These are phyloP conservation scores for Phaeosphaeria sp. DNA, from an alignment of 2,329 filamentous ascomycete genomes.

Conservation along the genomic window DNA sequence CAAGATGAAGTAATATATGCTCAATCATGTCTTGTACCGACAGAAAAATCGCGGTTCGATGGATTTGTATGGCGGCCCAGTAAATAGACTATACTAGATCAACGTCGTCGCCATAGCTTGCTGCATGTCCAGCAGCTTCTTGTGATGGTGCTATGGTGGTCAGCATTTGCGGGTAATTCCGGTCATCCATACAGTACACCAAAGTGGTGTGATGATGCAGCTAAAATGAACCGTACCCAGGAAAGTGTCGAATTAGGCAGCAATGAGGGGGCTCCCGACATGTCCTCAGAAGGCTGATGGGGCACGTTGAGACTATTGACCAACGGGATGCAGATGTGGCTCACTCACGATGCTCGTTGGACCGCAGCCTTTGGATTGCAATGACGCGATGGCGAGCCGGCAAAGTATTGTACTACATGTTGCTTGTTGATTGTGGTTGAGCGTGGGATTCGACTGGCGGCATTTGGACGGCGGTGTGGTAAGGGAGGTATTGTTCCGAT, in stretches of 20 bases:
- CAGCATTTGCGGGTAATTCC: neutral
- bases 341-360: constrained; percentile 1
- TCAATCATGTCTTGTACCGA: too few species aligned
- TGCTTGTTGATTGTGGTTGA: neutral
- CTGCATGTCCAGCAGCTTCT: neutral
- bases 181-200: neutral
- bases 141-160: neutral
- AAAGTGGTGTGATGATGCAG: neutral
- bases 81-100: neutral
- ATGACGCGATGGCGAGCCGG: neutral
- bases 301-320: neutral
- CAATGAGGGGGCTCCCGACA: neutral
- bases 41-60: neutral
- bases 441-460: neutral
- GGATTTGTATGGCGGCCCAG: neutral
- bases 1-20: too few species aligned
- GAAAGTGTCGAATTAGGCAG: neutral
- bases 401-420: neutral
- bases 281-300: neutral
- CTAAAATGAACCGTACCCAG: neutral
- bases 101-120: neutral
- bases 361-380: neutral
- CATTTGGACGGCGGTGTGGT: neutral
- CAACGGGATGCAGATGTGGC: neutral
- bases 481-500: neutral